Evolutionary conservation across 768 basidiomycete genomes (phyloP), one percentile per base, ranked within the genome.

Genomic region (Suillus fuscotomentosus): DNA sequence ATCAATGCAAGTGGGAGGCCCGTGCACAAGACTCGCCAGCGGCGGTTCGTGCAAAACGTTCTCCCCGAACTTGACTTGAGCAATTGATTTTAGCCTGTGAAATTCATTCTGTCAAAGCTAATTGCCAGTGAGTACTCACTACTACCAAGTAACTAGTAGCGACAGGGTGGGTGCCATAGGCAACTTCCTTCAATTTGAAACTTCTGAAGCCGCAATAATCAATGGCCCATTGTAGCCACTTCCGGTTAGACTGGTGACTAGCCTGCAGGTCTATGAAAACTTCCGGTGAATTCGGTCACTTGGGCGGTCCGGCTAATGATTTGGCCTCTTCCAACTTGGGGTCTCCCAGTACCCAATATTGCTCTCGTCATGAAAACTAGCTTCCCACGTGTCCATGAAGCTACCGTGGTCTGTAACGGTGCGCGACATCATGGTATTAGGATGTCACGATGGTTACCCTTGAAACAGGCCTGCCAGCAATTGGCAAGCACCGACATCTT

Each of bases 401-500:
- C 41, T 11, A 54, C 47, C 22, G 5, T 22, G 13, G n/a, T 48
- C 20, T 5, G 5, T 48, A 10, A 48, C 67, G 31, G 22, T 45
- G 39, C n/a, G 27, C 17, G 63, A 62, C 22, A 62, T 62, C 14
- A 79, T 74, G 31, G 31, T 31, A 38, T 91, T 1, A 85, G 47
- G 83, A 91, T 59, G 83, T 97, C 8, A 77, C 75, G 13, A 78
- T 97, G 47, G 83, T 91, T 13, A 83, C 95, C 2, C 79, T 98
- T 10, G 97, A 97, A 3, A 98, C 96, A 0, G 92, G 92, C 14
- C 7, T 24, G 48, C 36, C 8, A 38, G 73, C 91, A 47, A 92
- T 95, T 0, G 88, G 84, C 45, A 92, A 89, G 73, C 93, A 94
- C 69, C 84, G 97, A 63, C 97, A 97, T 47, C 5, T 47, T 94